Base-by-base conservation (phyloP, 2,329 filamentous ascomycete species). In the Malbranchea zuffiana region DNA sequence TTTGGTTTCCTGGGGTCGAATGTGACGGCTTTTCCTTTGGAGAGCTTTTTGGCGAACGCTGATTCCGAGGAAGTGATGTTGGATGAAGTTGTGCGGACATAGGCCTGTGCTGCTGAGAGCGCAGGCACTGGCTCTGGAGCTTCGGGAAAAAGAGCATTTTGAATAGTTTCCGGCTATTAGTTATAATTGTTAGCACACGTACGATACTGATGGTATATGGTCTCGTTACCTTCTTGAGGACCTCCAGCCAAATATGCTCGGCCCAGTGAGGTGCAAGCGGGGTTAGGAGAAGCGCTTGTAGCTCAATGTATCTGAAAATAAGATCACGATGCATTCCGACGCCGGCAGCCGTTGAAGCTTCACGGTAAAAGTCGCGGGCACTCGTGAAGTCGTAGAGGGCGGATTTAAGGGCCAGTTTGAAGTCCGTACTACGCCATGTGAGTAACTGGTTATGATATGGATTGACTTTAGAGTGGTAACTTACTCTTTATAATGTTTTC, bases 1-100 rank as follows among this genome's bases (percentile, higher is more conserved):
- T 95, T 96, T 44, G 84, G 78, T 64, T 87, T 81, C 64, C 84
- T 86, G 25, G 87, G 85, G 61, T 98, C 87, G 56, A 92, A 96
- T 12, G 72, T 68, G 5, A 75, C 73, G 46, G 78, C 72, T 67
- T 95, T 95, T 62, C 88, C 90, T 70, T 96, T 96, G 48, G 81
- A 79, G 61, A 92, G 80, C 69, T 83, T 86, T 73, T 93, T 94
- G 49, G 82, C 41, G 71, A 60, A 58, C 37, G 48, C 71, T 11
- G 80, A 80, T 65, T 96, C 88, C 5, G 86, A 82, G 18, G 82
- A 83, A 47, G 80, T 86, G 62, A 96, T 86, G 62, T 77, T 87
- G 43, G 78, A 82, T 25, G 79, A 63, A 8, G 74, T 87, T 18
- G 61, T 62, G 47, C 82, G 78, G 44, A 94, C 80, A 58, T 96